phyloP scores from a whole-genome alignment of 1,284 basidiomycete genomes.

The Pseudozyma pruni region DNA sequence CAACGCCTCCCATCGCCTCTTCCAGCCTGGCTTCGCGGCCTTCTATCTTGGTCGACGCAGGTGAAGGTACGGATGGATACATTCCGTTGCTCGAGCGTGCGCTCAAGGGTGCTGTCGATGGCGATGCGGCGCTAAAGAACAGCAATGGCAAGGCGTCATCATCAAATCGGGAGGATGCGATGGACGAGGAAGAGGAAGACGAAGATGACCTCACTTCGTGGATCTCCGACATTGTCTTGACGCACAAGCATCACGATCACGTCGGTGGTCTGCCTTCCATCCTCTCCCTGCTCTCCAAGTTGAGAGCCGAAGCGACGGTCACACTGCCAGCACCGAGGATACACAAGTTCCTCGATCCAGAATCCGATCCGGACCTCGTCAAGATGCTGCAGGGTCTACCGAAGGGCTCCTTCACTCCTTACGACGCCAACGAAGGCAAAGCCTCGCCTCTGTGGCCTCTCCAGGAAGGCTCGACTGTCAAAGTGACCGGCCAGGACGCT shows the following conservation, averaged over 20 bases:
- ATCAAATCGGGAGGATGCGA: slow-evolving; percentile 12
- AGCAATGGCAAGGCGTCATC: neutral
- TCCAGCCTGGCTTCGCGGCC: slow-evolving; percentile 71
- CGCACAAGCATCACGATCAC: slow-evolving; percentile 91
- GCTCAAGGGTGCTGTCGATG: slow-evolving; percentile 67
- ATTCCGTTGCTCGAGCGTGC: slow-evolving; percentile 76
- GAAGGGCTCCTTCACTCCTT: slow-evolving; percentile 81
- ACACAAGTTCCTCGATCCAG: slow-evolving; percentile 69
- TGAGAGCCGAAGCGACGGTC: slow-evolving; percentile 49
- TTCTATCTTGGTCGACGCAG: slow-evolving; percentile 84
- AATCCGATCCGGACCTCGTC: slow-evolving; percentile 78
- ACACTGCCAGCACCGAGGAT: slow-evolving; percentile 68
- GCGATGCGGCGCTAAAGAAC: neutral
- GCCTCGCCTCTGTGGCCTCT: slow-evolving; percentile 30
- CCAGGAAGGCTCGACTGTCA: slow-evolving; percentile 37
- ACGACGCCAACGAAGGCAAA: slow-evolving; percentile 7
- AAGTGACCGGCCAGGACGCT: slow-evolving; percentile 10
- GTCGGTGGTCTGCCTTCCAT: slow-evolving; percentile 80
- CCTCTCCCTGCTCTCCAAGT: slow-evolving; percentile 74
- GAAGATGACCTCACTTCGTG: slow-evolving; percentile 45
- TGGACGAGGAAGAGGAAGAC: slow-evolving; percentile 32
- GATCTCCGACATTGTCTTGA: slow-evolving; percentile 78
- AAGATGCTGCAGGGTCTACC: slow-evolving; percentile 82
- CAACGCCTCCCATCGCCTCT: slow-evolving; percentile 67
- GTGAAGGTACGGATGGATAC: slow-evolving; percentile 80